Evolutionary conservation across 768 basidiomycete genomes (phyloP).

Genomic region (Nidularia pulvinata): DNA sequence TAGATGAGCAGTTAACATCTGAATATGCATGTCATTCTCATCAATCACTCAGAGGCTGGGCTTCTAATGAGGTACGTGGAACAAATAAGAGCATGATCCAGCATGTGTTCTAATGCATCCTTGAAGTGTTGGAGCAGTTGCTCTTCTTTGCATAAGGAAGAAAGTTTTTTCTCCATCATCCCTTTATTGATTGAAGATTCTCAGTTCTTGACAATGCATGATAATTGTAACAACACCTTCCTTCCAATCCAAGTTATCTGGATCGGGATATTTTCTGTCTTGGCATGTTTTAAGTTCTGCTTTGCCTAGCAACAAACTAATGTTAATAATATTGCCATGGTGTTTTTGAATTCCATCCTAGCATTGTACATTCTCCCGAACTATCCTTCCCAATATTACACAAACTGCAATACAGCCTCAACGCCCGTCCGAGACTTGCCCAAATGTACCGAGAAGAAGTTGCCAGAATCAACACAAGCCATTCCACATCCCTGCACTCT

Average conservation of each 20-base stretch:
- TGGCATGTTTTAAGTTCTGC: slow-evolving; percentile 8
- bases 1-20: slow-evolving; percentile 3
- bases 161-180: background rate
- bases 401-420: no score
- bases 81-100: background rate
- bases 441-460: slow-evolving; percentile 4
- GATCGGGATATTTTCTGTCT: slow-evolving; percentile 13
- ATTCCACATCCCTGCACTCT: no score
- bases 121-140: background rate
- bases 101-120: background rate
- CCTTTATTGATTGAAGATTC: background rate
- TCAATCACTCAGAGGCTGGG: background rate
- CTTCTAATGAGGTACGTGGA: background rate
- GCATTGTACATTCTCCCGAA: background rate
- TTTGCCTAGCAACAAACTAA: background rate
- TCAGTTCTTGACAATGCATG: background rate
- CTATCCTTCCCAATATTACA: no score
- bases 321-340: background rate
- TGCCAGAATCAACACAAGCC: background rate
- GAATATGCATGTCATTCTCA: background rate
- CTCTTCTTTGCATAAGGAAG: background rate
- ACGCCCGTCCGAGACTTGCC: slow-evolving; percentile 8
- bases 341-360: slow-evolving; percentile 5
- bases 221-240: background rate
- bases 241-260: slow-evolving; percentile 9